A percentile compares a stretch with the other conserved stretches of the same genome.
These are phyloP conservation scores for Huntiella decipiens DNA, from an alignment of 2,329 filamentous ascomycete genomes.

Conservation along the genomic window DNA sequence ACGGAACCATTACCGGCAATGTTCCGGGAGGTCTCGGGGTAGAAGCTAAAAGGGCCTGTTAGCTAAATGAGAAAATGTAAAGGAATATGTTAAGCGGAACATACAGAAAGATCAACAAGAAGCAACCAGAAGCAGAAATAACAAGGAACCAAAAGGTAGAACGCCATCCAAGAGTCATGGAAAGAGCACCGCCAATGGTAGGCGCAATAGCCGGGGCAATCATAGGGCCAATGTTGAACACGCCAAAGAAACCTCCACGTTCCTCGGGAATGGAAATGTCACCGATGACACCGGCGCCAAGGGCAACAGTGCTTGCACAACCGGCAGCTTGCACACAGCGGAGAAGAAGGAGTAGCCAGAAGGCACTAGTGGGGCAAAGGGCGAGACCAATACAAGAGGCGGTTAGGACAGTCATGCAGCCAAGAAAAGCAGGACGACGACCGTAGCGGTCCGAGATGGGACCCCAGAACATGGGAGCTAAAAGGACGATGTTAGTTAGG, in stretches of 20 bases:
- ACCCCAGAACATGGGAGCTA: constrained; percentile 20
- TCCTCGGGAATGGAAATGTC: constrained; percentile 18
- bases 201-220: constrained; percentile 29
- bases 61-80: neutral
- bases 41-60: constrained; percentile 9
- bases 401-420: constrained; percentile 17
- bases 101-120: constrained; percentile 18
- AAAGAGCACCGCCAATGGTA: constrained; percentile 29
- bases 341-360: constrained; percentile 18
- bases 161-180: constrained; percentile 29
- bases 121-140: constrained; percentile 23
- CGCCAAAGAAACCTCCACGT: constrained; percentile 18
- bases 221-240: constrained; percentile 20
- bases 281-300: constrained; percentile 19
- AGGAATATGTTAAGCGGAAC: neutral
- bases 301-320: constrained; percentile 19
- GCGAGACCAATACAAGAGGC: constrained; percentile 19
- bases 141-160: constrained; percentile 35
- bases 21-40: constrained; percentile 18
- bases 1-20: constrained; percentile 17
- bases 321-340: constrained; percentile 18
- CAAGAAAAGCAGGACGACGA: constrained; percentile 16
- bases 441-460: constrained; percentile 19
- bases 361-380: constrained; percentile 17
- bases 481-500: neutral